Conservation (phyloP, 2,329 filamentous ascomycete species). For the Whalleya microplaca region DNA sequence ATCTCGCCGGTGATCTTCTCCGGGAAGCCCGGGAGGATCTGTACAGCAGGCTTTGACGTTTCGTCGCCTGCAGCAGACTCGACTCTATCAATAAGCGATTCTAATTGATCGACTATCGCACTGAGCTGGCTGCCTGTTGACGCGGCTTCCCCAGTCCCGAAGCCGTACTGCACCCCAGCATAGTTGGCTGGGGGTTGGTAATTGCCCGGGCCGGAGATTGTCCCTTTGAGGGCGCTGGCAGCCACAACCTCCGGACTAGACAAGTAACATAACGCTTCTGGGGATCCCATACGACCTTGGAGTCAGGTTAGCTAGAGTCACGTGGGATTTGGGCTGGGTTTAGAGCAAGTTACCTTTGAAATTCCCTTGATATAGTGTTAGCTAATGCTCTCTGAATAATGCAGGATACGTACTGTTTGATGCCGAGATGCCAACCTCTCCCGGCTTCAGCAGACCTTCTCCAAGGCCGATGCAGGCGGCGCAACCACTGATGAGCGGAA, state of each 20-base stretch:
- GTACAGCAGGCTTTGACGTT: too few relatives aligned
- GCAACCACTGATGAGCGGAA: conserved; percentile 72
- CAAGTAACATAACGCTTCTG: conserved; percentile 58
- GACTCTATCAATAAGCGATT: too few relatives aligned
- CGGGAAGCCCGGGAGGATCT: conserved; percentile 85
- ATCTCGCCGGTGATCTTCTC: conserved; percentile 83
- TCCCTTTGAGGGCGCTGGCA: conserved; percentile 77
- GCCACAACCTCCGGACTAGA: conserved; percentile 90
- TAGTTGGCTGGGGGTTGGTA: too few relatives aligned
- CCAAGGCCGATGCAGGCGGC: conserved; percentile 85
- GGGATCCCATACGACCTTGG: conserved; percentile 70
- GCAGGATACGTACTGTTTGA: conserved; percentile 91
- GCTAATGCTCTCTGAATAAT: too few relatives aligned
- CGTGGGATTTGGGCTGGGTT: too few relatives aligned
- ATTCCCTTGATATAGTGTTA: too few relatives aligned
- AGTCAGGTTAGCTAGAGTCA: conserved; percentile 57
- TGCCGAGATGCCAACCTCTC: conserved; percentile 85
- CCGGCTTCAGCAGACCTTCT: conserved; percentile 75
- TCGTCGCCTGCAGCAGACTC: too few relatives aligned
- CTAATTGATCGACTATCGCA: too few relatives aligned
- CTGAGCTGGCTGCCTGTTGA: too few relatives aligned
- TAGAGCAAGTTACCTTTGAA: too few relatives aligned
- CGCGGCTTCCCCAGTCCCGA: too few relatives aligned
- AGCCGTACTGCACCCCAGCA: too few relatives aligned
- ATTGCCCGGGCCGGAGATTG: conserved; percentile 75